Conservation (phyloP, 768 basidiomycete genomes). For the Multifurca ochricompacta region DNA sequence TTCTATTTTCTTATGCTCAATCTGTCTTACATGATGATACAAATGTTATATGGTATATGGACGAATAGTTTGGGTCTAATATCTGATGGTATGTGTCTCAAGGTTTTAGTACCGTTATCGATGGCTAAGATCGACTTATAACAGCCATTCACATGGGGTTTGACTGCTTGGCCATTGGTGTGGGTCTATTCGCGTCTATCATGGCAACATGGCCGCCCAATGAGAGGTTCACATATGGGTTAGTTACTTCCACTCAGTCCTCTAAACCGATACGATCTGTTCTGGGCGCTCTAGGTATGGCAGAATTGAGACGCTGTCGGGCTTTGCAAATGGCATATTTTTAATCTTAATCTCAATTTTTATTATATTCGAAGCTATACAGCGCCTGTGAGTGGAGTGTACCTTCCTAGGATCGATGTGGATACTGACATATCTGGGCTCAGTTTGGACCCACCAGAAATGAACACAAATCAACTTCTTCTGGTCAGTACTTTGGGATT, state of each 20-base stretch:
- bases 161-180: slow-evolving; percentile 94
- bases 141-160: slow-evolving; percentile 99
- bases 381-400: slow-evolving; percentile 59
- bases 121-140: not conserved
- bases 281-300: slow-evolving; percentile 54
- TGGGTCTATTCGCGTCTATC: slow-evolving; percentile 91
- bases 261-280: not conserved
- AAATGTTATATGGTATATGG: slow-evolving; percentile 96
- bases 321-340: slow-evolving; percentile 96
- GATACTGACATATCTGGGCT: not conserved
- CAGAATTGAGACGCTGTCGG: slow-evolving; percentile 93
- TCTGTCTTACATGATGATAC: slow-evolving; percentile 91
- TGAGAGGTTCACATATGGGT: slow-evolving; percentile 94
- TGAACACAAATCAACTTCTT: slow-evolving; percentile 91
- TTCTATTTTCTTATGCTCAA: slow-evolving; percentile 96
- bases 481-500: slow-evolving; percentile 85
- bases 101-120: not conserved
- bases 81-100: slow-evolving; percentile 67
- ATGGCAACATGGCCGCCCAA: slow-evolving; percentile 99
- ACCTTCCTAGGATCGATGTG: not conserved
- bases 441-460: slow-evolving; percentile 91
- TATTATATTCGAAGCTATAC: slow-evolving; percentile 96
- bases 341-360: slow-evolving; percentile 92
- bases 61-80: slow-evolving; percentile 96
- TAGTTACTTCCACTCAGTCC: slow-evolving; percentile 21